Base-by-base conservation (phyloP, 768 basidiomycete species). In the Hygrocybe punicea region DNA sequence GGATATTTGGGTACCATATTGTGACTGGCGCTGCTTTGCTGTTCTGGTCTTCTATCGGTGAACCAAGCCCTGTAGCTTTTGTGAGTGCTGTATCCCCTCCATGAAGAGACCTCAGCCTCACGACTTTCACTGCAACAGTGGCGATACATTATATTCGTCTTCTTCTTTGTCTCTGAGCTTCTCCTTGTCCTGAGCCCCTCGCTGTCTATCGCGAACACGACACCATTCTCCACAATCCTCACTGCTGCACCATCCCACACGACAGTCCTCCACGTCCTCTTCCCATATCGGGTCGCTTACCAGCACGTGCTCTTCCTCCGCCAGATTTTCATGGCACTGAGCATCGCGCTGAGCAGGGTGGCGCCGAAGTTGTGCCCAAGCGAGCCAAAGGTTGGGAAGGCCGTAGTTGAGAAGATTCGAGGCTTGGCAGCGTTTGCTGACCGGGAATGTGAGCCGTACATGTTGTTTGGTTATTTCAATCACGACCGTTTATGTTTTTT, bases 271-370 rank as follows among this genome's bases (percentile, higher is more conserved):
- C 64, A 72, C 42, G 53, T 61, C 25, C 19, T 81, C 37, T 86
- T 89, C 71, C 90, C 89, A 0, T 72, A 75, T 6, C 81, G 89
- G 11, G 81, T 88, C 1, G 78, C 82, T 1, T 87, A 85, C 67
- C 91, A 94, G 65, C 88, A 93, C 69, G 79, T 91, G 58, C 72
- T 81, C 36, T 82, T 92, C 69, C 75, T 93, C 37, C 91, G 90
- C 63, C 85, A 91, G 60, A 65, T 89, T 24, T 92, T 90, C 69
- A 71, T 91, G 63, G 85, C 89, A 67, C 64, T 86, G 56, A 88
- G 83, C 29, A 79, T 91, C 37, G 90, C 89, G 0, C 77, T 92
- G 9, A 82, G 81, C 14, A 77, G 86, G 17, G 83, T 93, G 5
- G 81, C 81, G 0, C 91, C 91, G 0, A 81, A 82, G 29, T 73